Evolutionary conservation across 805 yeast species (phyloP).

Genomic region (Teunomyces barrocoloradensis): DNA sequence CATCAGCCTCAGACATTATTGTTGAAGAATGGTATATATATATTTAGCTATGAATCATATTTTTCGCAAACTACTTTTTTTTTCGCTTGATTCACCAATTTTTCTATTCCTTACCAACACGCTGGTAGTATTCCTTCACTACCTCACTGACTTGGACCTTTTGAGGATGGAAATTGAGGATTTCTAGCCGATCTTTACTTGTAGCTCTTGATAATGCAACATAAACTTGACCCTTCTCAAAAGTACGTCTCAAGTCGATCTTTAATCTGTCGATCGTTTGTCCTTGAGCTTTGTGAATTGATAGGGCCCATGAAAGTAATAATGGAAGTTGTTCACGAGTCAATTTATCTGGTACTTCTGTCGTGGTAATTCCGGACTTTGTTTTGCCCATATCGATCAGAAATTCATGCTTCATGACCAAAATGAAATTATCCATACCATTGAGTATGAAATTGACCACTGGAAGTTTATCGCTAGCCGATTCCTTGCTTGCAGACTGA

Average conservation of each 20-base stretch:
- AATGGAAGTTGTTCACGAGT: constrained; percentile 64
- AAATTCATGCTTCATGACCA: constrained; percentile 40
- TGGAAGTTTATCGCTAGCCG: constrained; percentile 31
- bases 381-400: constrained; percentile 24
- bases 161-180: constrained; percentile 58
- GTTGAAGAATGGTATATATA: background rate
- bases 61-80: background rate
- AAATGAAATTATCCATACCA: constrained; percentile 27
- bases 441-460: constrained; percentile 44
- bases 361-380: constrained; percentile 8
- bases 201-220: constrained; percentile 82
- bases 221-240: constrained; percentile 82
- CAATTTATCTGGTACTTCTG: constrained; percentile 20
- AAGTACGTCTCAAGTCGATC: constrained; percentile 63
- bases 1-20: constrained; percentile 4
- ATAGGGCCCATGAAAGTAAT: constrained; percentile 76
- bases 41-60: background rate
- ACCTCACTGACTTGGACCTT: constrained; percentile 44
- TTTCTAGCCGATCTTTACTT: constrained; percentile 61
- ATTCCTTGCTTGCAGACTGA: constrained; percentile 21
- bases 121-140: constrained; percentile 32
- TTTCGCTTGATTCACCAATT: background rate
- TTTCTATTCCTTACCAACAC: background rate
- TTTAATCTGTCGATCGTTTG: constrained; percentile 71
- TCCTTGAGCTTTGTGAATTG: constrained; percentile 84